Evolutionary conservation across 306 rosid genomes (phyloP).

Genomic region (Pyrus bretschneideri): DNA sequence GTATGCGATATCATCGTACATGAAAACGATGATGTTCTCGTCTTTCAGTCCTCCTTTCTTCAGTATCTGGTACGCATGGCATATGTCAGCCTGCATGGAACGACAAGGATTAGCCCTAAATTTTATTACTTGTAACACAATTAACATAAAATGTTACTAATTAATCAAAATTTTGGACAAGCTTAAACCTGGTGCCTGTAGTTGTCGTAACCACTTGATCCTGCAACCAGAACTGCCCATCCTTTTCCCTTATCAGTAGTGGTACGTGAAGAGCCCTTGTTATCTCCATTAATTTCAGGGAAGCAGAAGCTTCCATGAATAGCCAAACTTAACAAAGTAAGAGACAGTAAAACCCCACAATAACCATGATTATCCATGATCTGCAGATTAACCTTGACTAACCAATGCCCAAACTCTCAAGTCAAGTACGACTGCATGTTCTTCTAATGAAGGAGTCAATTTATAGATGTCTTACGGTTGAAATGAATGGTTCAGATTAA

Average conservation of each 20-base stretch:
- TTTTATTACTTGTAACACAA: not conserved
- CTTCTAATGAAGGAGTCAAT: not conserved
- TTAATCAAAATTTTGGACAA: not conserved
- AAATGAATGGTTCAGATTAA: not conserved
- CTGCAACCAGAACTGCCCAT: slow-evolving; percentile 54
- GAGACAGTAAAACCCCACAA: not conserved
- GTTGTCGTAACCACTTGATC: slow-evolving; percentile 27
- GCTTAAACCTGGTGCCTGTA: slow-evolving; percentile 42
- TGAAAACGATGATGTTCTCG: too few relatives aligned
- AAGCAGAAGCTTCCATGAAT: not conserved
- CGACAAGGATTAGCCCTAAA: not conserved
- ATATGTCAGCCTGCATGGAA: slow-evolving; percentile 38
- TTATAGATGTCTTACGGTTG: not conserved
- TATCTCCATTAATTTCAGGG: not conserved
- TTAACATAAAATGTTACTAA: not conserved
- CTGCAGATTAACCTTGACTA: not conserved
- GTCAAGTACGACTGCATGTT: not conserved
- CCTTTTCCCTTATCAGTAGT: slow-evolving; percentile 14
- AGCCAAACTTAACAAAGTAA: not conserved
- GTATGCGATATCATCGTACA: slow-evolving; percentile 44
- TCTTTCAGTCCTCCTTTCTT: too few relatives aligned
- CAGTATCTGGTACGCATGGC: slow-evolving; percentile 45
- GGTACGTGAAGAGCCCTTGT: not conserved
- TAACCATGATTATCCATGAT: too few relatives aligned
- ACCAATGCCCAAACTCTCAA: not conserved